Conservation (phyloP, 176 grass and related monocot species). For the Paspalum vaginatum region DNA sequence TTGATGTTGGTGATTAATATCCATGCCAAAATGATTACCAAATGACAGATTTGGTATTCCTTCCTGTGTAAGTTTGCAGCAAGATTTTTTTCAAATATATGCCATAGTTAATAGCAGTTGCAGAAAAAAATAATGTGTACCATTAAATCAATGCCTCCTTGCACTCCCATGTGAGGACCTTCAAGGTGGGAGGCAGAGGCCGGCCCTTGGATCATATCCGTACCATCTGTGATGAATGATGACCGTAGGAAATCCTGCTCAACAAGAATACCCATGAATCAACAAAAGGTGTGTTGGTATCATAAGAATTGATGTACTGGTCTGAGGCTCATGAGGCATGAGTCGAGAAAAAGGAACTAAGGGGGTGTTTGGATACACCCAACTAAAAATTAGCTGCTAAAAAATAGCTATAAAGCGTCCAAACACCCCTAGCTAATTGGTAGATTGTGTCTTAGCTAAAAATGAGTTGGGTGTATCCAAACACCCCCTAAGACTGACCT, state of each 20-base stretch:
- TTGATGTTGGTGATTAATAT: slow-evolving; percentile 78
- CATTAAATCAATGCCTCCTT: slow-evolving; percentile 77
- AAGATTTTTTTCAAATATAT: slow-evolving; percentile 28
- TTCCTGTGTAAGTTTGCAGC: slow-evolving; percentile 64
- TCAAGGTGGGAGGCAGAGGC: slow-evolving; percentile 57
- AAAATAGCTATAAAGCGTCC: too few species aligned
- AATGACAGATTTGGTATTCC: slow-evolving; percentile 87
- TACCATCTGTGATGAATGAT: slow-evolving; percentile 57
- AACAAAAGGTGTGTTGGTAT: slow-evolving; percentile 28
- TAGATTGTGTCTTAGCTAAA: too few species aligned
- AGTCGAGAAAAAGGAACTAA: slow-evolving; percentile 3
- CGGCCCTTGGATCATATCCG: slow-evolving; percentile 57
- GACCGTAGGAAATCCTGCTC: slow-evolving; percentile 80
- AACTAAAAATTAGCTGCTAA: too few species aligned
- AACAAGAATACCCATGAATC: slow-evolving; percentile 32
- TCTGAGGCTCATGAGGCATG: slow-evolving; percentile 10
- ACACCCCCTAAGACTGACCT: slow-evolving; percentile 60
- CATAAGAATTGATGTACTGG: slow-evolving; percentile 9
- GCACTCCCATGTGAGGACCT: slow-evolving; percentile 59
- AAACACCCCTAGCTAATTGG: too few species aligned
- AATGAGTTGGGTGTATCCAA: too few species aligned
- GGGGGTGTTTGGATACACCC: too few species aligned
- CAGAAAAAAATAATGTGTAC: slow-evolving; percentile 48
- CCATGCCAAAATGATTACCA: slow-evolving; percentile 79
- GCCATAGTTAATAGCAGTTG: slow-evolving; percentile 17